Evolutionary conservation across 768 basidiomycete genomes (phyloP), one percentile per base, ranked within the genome.

Genomic region (Xerocomellus intermedius): DNA sequence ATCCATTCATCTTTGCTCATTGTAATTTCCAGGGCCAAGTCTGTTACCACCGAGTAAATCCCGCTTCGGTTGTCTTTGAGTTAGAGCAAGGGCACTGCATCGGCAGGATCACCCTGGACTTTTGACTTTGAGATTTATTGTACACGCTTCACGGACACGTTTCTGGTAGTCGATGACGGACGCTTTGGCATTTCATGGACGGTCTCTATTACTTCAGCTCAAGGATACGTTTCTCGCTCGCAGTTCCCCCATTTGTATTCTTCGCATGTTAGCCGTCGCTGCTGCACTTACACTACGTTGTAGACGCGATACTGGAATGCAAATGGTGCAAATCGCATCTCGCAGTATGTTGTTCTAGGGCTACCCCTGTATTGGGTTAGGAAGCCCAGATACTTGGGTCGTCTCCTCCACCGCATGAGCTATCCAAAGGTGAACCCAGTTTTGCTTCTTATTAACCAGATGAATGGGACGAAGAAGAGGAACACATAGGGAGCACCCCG

Each of bases 11-110:
- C 17, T n/a, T 51, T 46, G 28, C 56, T 59, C 19, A 66, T 45
- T 19, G 38, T 57, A 46, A 44, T 16, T 58, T 4, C 61, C 24
- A 88, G 86, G 76, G 87, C 87, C 54, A 89, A 89, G 69, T 89
- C 87, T 57, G 87, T 89, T 53, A 89, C 87, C 35, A 79, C 80
- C 42, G 87, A 89, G 78, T 89, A 82, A 77, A 67, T 38, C 43
- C 46, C 21, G 3, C 42, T 35, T 38, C 47, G 8, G 22, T 36
- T 42, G 17, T 21, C 41, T 56, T 46, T 13, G 39, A 50, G 21
- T 19, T 33, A 28, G 32, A 36, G 28, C 22, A 42, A n/a, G 33
- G 36, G 36, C 22, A 43, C 37, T 44, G 16, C 49, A 48, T 47
- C 33, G 17, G 37, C 48, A 37, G 19, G 44, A 50, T 45, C 19